A percentile compares a stretch with the other conserved stretches of the same genome.
These are phyloP conservation scores for Suillus plorans DNA, from an alignment of 768 basidiomycete genomes.

Conservation along the genomic window DNA sequence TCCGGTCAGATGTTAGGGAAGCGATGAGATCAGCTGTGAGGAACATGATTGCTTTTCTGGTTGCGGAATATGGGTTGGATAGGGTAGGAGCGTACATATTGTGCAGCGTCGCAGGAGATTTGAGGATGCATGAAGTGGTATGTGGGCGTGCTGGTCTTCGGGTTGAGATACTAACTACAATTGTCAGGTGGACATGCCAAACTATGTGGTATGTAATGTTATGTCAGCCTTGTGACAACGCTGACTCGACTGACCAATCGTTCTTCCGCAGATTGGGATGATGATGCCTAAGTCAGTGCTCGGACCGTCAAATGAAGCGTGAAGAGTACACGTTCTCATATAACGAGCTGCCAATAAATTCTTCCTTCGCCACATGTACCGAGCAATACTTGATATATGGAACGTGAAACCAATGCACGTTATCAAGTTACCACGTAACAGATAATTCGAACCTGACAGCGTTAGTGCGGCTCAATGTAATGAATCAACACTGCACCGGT, in stretches of 20 bases:
- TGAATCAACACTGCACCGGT: neutral
- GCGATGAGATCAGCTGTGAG: constrained; percentile 57
- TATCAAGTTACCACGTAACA: too few species aligned
- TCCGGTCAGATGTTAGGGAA: constrained; percentile 43
- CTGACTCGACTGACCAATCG: neutral
- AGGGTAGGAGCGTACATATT: constrained; percentile 59
- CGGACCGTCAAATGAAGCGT: constrained; percentile 7
- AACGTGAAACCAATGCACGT: neutral
- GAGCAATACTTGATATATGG: neutral
- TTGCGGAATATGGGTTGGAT: constrained; percentile 40
- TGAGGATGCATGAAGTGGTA: constrained; percentile 62
- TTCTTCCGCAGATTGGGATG: constrained; percentile 47
- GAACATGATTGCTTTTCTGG: constrained; percentile 55
- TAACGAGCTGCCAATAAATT: neutral
- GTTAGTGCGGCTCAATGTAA: neutral
- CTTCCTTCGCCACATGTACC: neutral
- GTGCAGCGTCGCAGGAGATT: constrained; percentile 58
- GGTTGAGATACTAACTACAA: constrained; percentile 1
- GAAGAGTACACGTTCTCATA: neutral
- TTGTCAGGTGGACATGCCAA: constrained; percentile 61
- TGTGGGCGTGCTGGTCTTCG: constrained; percentile 5
- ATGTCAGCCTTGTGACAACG: neutral
- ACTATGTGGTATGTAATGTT: constrained; percentile 49
- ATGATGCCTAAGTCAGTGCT: constrained; percentile 52
- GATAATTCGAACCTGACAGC: neutral